phyloP scores from a whole-genome alignment of 2,329 filamentous ascomycete species.

The Diplodia mutila region DNA sequence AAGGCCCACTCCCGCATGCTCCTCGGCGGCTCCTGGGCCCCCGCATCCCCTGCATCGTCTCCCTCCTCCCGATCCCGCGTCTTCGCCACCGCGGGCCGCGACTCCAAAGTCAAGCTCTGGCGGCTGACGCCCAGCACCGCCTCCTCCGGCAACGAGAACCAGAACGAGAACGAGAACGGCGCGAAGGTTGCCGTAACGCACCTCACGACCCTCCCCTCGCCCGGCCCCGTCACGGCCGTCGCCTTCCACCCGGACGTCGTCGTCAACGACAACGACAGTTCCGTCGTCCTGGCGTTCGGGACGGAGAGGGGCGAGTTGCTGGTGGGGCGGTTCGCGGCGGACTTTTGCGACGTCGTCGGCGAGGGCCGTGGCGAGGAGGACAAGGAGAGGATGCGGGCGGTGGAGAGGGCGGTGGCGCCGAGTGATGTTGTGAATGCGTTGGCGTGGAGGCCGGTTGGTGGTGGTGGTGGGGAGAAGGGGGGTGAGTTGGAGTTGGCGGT shows the following conservation, averaged over 20 bases:
- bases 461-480: background rate
- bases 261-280: background rate
- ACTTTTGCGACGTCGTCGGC: conserved; percentile 28
- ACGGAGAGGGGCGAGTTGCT: conserved; percentile 38
- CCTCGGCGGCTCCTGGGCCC: conserved; percentile 80
- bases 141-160: too few relatives aligned
- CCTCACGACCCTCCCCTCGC: conserved; percentile 32
- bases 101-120: conserved; percentile 77
- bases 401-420: conserved; percentile 31
- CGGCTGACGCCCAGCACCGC: conserved; percentile 34
- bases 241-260: conserved; percentile 32
- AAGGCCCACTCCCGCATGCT: conserved; percentile 96
- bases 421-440: conserved; percentile 40
- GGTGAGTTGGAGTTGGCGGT: conserved; percentile 40
- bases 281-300: conserved; percentile 37
- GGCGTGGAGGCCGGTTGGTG: conserved; percentile 36
- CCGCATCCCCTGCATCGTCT: background rate
- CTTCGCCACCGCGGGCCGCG: conserved; percentile 88
- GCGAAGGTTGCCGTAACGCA: conserved; percentile 26
- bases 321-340: background rate
- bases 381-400: conserved; percentile 25
- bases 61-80: conserved; percentile 43
- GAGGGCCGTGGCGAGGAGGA: conserved; percentile 28
- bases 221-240: conserved; percentile 39
- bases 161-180: background rate